These are phyloP conservation scores for Debaryomyces udenii DNA, from an alignment of 1,139 yeast genomes.

Conservation along the genomic window DNA sequence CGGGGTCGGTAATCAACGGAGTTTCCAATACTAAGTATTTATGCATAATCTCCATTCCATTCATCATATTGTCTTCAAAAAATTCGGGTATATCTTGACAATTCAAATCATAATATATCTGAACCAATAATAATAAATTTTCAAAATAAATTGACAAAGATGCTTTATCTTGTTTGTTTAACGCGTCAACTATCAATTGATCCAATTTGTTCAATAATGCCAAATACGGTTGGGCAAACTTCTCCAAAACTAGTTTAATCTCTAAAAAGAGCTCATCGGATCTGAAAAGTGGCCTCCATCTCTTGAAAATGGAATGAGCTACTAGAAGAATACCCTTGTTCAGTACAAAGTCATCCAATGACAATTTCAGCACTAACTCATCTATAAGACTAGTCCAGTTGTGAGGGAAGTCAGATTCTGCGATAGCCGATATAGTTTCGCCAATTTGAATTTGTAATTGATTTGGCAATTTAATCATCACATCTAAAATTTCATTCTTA, in stretches of 20 bases:
- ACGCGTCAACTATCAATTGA: conserved; percentile 55
- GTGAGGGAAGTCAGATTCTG: conserved; percentile 94
- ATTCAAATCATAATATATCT: conserved; percentile 88
- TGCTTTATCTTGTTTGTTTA: conserved; percentile 42
- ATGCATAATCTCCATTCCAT: conserved; percentile 80
- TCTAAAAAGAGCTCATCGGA: conserved; percentile 89
- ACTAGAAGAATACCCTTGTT: conserved; percentile 88
- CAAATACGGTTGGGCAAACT: conserved; percentile 83
- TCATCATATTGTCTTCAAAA: conserved; percentile 84
- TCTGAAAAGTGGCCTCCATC: conserved; percentile 95
- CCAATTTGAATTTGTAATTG: conserved; percentile 87
- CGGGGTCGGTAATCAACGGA: conserved; percentile 54
- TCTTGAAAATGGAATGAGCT: conserved; percentile 92
- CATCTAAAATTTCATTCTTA: conserved; percentile 73
- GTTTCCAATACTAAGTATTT: conserved; percentile 71
- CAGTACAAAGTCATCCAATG: conserved; percentile 64
- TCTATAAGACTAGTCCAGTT: conserved; percentile 83
- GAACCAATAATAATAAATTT: conserved; percentile 69
- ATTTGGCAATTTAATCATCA: conserved; percentile 80
- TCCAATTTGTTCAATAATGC: conserved; percentile 69
- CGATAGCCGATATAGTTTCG: conserved; percentile 88
- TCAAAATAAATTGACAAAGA: conserved; percentile 63
- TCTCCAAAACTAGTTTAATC: conserved; percentile 82
- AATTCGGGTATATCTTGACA: conserved; percentile 98
- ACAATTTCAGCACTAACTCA: conserved; percentile 67